These are phyloP conservation scores for Sclerotinia sclerotiorum DNA, from an alignment of 2,329 filamentous ascomycete genomes.

Conservation along the genomic window DNA sequence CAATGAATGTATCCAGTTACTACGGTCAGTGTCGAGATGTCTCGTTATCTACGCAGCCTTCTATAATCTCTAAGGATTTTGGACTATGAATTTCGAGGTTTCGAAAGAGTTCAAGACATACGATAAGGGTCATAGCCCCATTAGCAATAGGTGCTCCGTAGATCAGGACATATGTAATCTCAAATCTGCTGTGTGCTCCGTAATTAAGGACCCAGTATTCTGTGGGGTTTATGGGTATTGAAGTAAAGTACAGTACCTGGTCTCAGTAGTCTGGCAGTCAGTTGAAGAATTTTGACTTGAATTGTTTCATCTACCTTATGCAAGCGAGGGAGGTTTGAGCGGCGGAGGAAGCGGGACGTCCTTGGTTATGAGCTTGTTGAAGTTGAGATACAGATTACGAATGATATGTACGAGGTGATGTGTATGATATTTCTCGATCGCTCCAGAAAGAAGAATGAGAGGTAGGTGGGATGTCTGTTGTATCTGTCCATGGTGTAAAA, in stretches of 20 bases:
- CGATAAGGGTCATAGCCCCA: neutral
- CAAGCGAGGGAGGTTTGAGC: slow-evolving; percentile 4
- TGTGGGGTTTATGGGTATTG: neutral
- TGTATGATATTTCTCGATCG: too few species aligned
- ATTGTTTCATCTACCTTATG: slow-evolving; percentile 10
- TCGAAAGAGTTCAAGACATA: neutral
- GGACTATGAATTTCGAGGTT: neutral
- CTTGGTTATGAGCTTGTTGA: neutral
- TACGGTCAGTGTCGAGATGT: neutral
- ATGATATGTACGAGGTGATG: too few species aligned
- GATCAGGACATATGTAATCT: neutral
- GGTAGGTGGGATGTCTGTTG: neutral
- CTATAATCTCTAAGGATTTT: neutral
- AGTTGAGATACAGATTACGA: neutral
- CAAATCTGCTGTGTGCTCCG: neutral
- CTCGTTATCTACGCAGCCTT: neutral
- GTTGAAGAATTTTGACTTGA: slow-evolving; percentile 2
- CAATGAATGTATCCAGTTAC: neutral
- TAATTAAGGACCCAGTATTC: neutral
- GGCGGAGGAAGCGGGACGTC: neutral
- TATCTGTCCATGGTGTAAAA: too few species aligned
- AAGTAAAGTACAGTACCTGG: neutral
- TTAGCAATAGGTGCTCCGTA: neutral
- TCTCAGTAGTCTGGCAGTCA: neutral
- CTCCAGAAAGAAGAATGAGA: neutral